phyloP scores from a whole-genome alignment of 768 basidiomycete species.

The Auriculariales sp. region DNA sequence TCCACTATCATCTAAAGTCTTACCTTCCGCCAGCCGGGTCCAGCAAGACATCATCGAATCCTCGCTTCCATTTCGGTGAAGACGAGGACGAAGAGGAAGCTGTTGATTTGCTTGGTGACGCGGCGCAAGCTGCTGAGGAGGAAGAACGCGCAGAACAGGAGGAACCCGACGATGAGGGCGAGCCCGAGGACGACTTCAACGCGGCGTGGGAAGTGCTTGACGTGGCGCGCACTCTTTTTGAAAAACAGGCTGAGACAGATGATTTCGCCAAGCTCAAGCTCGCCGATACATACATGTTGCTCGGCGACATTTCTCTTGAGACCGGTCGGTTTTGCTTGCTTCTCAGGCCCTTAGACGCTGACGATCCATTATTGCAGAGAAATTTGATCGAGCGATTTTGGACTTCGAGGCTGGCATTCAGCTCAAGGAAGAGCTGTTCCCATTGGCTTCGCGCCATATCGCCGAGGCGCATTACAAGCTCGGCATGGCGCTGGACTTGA shows the following conservation, averaged over 20 bases:
- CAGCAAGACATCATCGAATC: constrained; percentile 27
- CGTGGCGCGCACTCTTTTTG: constrained; percentile 76
- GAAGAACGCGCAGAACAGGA: constrained; percentile 37
- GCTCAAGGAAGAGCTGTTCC: constrained; percentile 60
- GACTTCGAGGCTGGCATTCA: constrained; percentile 71
- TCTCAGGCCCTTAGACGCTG: background rate
- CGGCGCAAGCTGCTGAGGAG: constrained; percentile 27
- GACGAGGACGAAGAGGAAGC: constrained; percentile 41
- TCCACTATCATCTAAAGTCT: constrained; percentile 6
- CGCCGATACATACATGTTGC: constrained; percentile 78
- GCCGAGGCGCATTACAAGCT: constrained; percentile 91
- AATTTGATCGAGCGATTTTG: constrained; percentile 85
- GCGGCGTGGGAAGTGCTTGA: constrained; percentile 98
- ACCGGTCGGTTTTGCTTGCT: constrained; percentile 46
- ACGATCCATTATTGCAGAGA: constrained; percentile 42
- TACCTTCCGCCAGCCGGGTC: constrained; percentile 17
- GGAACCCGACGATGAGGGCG: constrained; percentile 52
- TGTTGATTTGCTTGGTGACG: constrained; percentile 52
- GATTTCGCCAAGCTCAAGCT: constrained; percentile 63
- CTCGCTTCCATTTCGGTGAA: constrained; percentile 65
- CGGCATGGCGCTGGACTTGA: constrained; percentile 85
- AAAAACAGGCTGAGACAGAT: constrained; percentile 44
- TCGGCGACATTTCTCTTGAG: constrained; percentile 95
- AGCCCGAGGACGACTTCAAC: constrained; percentile 94
- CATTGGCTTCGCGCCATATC: constrained; percentile 81